Conservation (phyloP, 768 basidiomycete species). For the Goffeauzyma gilvescens region DNA sequence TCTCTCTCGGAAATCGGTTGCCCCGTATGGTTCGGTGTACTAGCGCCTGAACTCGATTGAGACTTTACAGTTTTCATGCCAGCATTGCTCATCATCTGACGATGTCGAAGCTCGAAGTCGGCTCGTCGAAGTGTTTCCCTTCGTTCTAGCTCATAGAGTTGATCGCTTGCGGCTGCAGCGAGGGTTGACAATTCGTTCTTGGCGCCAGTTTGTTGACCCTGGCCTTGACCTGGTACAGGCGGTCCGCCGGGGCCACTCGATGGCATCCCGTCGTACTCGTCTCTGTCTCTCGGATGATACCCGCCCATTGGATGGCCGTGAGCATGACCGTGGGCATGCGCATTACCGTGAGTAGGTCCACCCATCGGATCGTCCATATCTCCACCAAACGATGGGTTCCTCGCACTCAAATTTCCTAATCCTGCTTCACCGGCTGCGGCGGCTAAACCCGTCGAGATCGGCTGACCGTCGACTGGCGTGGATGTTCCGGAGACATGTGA, state of each 20-base stretch:
- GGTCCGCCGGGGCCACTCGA: constrained; percentile 34
- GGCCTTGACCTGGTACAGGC: too few species aligned
- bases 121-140: constrained; percentile 65
- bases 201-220: too few species aligned
- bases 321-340: too few species aligned
- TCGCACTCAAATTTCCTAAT: constrained; percentile 12
- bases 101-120: constrained; percentile 64
- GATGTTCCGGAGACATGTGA: background rate
- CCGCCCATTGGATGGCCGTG: background rate
- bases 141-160: constrained; percentile 72
- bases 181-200: constrained; percentile 35
- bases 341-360: background rate
- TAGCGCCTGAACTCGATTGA: background rate
- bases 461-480: background rate
- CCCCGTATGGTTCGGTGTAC: too few species aligned
- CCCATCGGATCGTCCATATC: constrained; percentile 6
- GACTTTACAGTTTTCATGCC: constrained; percentile 7
- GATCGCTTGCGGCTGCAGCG: constrained; percentile 53
- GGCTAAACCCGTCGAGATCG: too few species aligned
- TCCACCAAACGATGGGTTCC: constrained; percentile 7
- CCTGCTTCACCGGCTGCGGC: background rate
- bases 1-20: too few species aligned
- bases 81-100: constrained; percentile 36
- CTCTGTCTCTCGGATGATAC: constrained; percentile 7
- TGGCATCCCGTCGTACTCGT: constrained; percentile 55